Base-by-base conservation (phyloP, 116 monocot genomes). In the Iris pallida region DNA sequence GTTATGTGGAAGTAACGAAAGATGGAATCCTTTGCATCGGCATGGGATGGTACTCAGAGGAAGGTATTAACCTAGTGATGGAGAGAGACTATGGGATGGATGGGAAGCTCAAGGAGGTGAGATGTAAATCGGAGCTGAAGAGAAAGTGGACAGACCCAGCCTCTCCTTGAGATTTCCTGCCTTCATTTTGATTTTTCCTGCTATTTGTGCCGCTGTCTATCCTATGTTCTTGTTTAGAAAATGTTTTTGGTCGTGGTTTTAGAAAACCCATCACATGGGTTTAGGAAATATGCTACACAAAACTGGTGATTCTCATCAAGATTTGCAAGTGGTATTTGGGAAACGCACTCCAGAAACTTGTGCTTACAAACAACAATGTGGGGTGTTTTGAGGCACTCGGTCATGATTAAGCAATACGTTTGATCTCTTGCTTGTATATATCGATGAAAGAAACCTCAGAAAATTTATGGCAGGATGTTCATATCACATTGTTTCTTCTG, bases 71-170 rank as follows among this genome's bases (percentile, higher is more conserved):
- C 71, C 85, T 98, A 68, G 98, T 93, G 48, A 98, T 98, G 93
- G 98, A 98, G 78, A 90, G 98, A 75, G 98, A 98, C 59, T 98
- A 98, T 72, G 98, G 83, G 14, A 84, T 70, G 46, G 93, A 98
- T 86, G 98, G 98, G 2, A 93, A 90, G 63, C 93, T 98, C 62
- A 90, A 80, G 66, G 93, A 98, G 73, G 98, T 88, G 40, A 83
- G 98, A 64, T 93, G 53, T 69, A 98, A 98, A 78, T 66, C 92
- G 2, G 98, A 98, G 74, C 66, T 98, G 5, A 92, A 93, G 65
- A 76, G 88, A 42, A 79, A 83, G 47, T 96, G 91, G 91, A 57
- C 71, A 0, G 66, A 82, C 0, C 19, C 80, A 52, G 42, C 16
- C 19, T 51, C 61, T 17, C 58, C 59, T 4, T 65, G 55, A 65